A percentile compares a stretch with the other conserved stretches of the same genome.
These are phyloP conservation scores for Aspergillus nanangensis DNA, from an alignment of 495 filamentous ascomycete species.

Conservation along the genomic window DNA sequence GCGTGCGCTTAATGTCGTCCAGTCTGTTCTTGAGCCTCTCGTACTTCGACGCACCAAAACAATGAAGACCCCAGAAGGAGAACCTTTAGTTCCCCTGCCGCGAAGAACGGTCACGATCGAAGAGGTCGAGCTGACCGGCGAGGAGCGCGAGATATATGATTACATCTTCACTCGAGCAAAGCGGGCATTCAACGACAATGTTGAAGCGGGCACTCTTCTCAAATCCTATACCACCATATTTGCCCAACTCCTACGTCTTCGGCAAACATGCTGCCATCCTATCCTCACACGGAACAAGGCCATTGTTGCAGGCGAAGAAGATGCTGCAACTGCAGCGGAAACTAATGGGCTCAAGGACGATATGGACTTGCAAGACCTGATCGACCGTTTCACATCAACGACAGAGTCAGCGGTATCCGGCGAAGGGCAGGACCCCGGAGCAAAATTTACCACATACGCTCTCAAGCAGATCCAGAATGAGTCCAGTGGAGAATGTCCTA, in stretches of 20 bases:
- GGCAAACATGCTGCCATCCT: slow-evolving; percentile 94
- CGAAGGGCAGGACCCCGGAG: slow-evolving; percentile 23
- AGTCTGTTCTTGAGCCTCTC: slow-evolving; percentile 91
- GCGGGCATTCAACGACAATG: slow-evolving; percentile 73
- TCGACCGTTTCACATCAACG: slow-evolving; percentile 72
- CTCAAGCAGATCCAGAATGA: slow-evolving; percentile 88
- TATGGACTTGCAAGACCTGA: slow-evolving; percentile 86
- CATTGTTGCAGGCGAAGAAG: slow-evolving; percentile 83
- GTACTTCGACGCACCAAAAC: slow-evolving; percentile 95
- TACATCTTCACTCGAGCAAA: slow-evolving; percentile 81
- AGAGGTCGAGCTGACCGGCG: slow-evolving; percentile 74
- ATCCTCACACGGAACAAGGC: slow-evolving; percentile 78
- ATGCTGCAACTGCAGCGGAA: slow-evolving; percentile 75
- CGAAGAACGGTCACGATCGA: slow-evolving; percentile 76
- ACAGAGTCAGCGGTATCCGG: slow-evolving; percentile 54
- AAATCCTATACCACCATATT: slow-evolving; percentile 96
- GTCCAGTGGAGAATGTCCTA: slow-evolving; percentile 82
- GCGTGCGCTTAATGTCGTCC: slow-evolving; percentile 90
- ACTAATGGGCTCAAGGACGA: slow-evolving; percentile 83
- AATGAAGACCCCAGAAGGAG: slow-evolving; percentile 92
- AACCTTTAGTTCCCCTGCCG: slow-evolving; percentile 82
- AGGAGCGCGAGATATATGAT: slow-evolving; percentile 88
- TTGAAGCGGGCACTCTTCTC: slow-evolving; percentile 87
- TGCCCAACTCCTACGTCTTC: slow-evolving; percentile 89
- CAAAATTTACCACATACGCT: slow-evolving; percentile 77